phyloP scores from a whole-genome alignment of 495 filamentous ascomycete genomes.

The Talaromyces borbonicus region DNA sequence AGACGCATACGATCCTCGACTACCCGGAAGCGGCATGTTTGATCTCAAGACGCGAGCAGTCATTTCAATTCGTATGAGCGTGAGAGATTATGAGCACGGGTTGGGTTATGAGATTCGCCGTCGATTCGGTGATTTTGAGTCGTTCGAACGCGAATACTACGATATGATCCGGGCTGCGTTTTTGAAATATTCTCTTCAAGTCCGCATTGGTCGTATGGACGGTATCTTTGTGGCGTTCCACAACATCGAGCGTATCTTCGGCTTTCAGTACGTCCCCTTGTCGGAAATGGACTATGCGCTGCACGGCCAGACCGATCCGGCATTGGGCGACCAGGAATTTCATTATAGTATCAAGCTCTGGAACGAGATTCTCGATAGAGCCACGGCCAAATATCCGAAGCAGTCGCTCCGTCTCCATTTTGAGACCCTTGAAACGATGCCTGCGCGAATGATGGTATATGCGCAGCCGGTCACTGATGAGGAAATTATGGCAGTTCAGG shows the following conservation, averaged over 20 bases:
- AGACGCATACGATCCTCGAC: conserved; percentile 75
- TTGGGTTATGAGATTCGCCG: conserved; percentile 78
- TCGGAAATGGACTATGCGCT: conserved; percentile 78
- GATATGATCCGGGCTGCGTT: conserved; percentile 95
- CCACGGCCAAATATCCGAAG: conserved; percentile 58
- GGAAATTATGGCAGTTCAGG: conserved; percentile 66
- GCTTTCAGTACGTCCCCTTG: conserved; percentile 87
- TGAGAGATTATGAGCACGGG: conserved; percentile 58
- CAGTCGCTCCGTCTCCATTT: conserved; percentile 75
- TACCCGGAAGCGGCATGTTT: conserved; percentile 92
- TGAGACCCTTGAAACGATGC: conserved; percentile 54
- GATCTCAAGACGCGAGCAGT: conserved; percentile 95
- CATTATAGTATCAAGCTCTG: conserved; percentile 65
- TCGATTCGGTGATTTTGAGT: conserved; percentile 67
- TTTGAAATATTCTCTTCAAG: conserved; percentile 94
- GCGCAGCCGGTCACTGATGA: conserved; percentile 70
- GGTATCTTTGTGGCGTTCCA: conserved; percentile 98
- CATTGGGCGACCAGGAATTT: conserved; percentile 82
- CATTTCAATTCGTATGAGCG: conserved; percentile 79
- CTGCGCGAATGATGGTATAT: conserved; percentile 78
- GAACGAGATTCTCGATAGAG: conserved; percentile 66
- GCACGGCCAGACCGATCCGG: conserved; percentile 57
- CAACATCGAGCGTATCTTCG: conserved; percentile 90
- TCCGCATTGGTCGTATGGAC: conserved; percentile 94
- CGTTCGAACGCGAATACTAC: conserved; percentile 89